A percentile compares a stretch with the other conserved stretches of the same genome.
Evolutionary conservation across 2,329 filamentous ascomycete genomes (phyloP).

Genomic region (Cladosporium sp.): DNA sequence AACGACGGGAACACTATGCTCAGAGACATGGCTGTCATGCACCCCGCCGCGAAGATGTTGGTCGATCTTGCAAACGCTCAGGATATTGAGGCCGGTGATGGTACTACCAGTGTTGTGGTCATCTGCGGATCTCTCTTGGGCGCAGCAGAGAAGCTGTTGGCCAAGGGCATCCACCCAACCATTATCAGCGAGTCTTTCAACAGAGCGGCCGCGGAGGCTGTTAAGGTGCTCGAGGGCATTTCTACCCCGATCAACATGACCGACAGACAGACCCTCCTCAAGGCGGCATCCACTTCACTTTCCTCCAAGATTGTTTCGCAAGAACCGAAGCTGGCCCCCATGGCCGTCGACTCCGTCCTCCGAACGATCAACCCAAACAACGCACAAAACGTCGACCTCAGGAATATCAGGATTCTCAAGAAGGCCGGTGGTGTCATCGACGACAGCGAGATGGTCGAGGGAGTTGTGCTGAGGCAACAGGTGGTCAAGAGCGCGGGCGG

Average conservation of each 20-base stretch:
- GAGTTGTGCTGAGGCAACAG: constrained; percentile 84
- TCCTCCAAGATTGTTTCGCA: constrained; percentile 99
- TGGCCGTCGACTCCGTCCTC: constrained; percentile 94
- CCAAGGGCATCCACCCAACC: constrained; percentile 92
- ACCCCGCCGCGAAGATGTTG: constrained; percentile 99
- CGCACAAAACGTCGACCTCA: constrained; percentile 92
- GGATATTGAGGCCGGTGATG: constrained; percentile 97
- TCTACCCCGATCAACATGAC: constrained; percentile 85
- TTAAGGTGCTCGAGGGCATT: constrained; percentile 89
- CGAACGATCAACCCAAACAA: constrained; percentile 95
- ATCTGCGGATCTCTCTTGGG: constrained; percentile 93
- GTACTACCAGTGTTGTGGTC: constrained; percentile 96
- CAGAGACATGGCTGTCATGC: constrained; percentile 98
- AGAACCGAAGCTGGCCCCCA: constrained; percentile 93
- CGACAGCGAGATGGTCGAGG: constrained; percentile 95
- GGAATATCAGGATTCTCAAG: constrained; percentile 95
- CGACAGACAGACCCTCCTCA: constrained; percentile 85
- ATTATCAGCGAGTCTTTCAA: constrained; percentile 98
- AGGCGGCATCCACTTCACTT: constrained; percentile 93
- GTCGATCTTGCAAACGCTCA: constrained; percentile 96
- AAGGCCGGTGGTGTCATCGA: constrained; percentile 98
- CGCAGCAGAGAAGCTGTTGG: constrained; percentile 84
- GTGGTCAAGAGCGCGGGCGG: constrained; percentile 93
- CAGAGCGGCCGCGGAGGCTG: constrained; percentile 82
- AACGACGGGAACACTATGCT: constrained; percentile 99